These are phyloP conservation scores for Kwoniella dejecticola DNA, from an alignment of 768 basidiomycete genomes.

Conservation along the genomic window DNA sequence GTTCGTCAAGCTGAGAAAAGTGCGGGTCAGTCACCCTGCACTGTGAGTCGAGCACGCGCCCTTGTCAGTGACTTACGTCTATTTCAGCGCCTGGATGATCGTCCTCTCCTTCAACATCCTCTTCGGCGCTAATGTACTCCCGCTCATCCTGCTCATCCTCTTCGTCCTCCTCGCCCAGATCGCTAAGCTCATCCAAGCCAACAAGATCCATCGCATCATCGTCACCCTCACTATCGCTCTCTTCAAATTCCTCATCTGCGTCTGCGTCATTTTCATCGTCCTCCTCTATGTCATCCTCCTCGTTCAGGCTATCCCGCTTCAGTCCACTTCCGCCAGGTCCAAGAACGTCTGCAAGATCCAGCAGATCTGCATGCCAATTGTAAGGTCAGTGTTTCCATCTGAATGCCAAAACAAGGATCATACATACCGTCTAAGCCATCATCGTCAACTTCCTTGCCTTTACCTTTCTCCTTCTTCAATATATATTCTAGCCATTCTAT, in stretches of 20 bases:
- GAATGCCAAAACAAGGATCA: background rate
- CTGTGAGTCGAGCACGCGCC: too few species aligned
- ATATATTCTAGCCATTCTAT: slow-evolving; percentile 80
- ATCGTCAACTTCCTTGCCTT: slow-evolving; percentile 58
- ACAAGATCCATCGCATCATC: slow-evolving; percentile 33
- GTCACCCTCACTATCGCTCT: slow-evolving; percentile 56
- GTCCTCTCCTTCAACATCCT: slow-evolving; percentile 13
- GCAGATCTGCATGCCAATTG: slow-evolving; percentile 35
- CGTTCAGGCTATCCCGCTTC: slow-evolving; percentile 26
- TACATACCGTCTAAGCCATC: slow-evolving; percentile 81
- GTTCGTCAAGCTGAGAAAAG: too few species aligned
- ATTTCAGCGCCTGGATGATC: slow-evolving; percentile 8
- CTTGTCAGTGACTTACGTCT: background rate
- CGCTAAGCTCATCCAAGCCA: slow-evolving; percentile 29
- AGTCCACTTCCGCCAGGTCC: slow-evolving; percentile 40
- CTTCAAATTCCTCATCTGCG: slow-evolving; percentile 53
- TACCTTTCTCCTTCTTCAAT: slow-evolving; percentile 61
- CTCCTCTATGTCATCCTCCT: slow-evolving; percentile 36
- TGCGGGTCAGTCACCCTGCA: too few species aligned
- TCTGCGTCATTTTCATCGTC: slow-evolving; percentile 44
- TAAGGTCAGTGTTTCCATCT: slow-evolving; percentile 60
- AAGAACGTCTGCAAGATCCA: slow-evolving; percentile 50
- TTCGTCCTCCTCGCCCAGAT: slow-evolving; percentile 24
- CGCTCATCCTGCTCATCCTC: too few species aligned
- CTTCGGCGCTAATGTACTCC: too few species aligned